A percentile compares a stretch with the other conserved stretches of the same genome.
phyloP scores from a whole-genome alignment of 2,329 filamentous ascomycete species.

The Seiridium cupressi region DNA sequence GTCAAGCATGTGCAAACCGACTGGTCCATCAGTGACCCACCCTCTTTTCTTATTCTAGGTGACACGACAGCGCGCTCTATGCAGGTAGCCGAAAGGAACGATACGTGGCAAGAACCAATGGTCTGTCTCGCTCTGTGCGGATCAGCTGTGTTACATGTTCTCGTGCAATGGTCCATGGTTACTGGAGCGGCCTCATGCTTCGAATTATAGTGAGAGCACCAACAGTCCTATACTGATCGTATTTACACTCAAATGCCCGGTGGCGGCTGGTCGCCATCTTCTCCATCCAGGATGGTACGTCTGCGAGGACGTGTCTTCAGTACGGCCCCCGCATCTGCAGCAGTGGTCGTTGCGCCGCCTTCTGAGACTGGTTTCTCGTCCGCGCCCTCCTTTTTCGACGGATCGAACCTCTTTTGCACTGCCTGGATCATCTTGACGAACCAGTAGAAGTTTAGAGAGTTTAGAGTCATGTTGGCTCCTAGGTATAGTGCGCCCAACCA shows the following conservation, averaged over 20 bases:
- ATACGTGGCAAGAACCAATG: too few species aligned
- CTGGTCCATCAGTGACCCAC: too few species aligned
- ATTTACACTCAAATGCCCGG: constrained; percentile 20
- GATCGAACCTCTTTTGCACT: constrained; percentile 71
- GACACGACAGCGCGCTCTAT: too few species aligned
- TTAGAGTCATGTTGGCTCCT: constrained; percentile 68
- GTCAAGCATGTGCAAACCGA: too few species aligned
- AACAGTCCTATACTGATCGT: background rate
- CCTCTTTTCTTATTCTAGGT: too few species aligned
- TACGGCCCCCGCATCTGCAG: constrained; percentile 17
- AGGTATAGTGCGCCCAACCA: constrained; percentile 72
- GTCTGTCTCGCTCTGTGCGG: too few species aligned
- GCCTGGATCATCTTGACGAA: constrained; percentile 84
- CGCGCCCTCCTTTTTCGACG: constrained; percentile 34
- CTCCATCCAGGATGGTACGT: constrained; percentile 28
- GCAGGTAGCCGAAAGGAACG: too few species aligned
- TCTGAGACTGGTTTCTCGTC: constrained; percentile 20
- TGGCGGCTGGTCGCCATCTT: constrained; percentile 27
- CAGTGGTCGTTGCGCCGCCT: constrained; percentile 26
- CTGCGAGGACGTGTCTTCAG: constrained; percentile 21
- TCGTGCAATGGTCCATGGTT: too few species aligned
- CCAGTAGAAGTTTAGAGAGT: constrained; percentile 80
- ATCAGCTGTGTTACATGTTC: too few species aligned
- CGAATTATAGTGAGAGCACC: too few species aligned
- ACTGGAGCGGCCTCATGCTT: too few species aligned